Percentiles rank a stretch among this genome's conserved stretches.
Evolutionary conservation across 1,284 basidiomycete genomes (phyloP).

Genomic region (Melampsora americana): DNA sequence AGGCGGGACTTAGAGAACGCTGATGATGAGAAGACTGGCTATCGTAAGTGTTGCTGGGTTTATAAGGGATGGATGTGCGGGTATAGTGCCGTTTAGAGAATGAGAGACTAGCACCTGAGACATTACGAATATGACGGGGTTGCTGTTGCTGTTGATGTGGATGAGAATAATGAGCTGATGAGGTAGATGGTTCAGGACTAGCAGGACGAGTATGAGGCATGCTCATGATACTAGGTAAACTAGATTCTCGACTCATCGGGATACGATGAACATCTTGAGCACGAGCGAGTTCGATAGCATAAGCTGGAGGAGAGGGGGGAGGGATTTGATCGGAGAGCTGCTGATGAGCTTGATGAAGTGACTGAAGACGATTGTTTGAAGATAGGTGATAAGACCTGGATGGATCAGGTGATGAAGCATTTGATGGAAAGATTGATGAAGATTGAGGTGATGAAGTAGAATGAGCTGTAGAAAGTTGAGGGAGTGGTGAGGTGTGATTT

Average conservation of each 20-base stretch:
- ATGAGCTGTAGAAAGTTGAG: too few relatives aligned
- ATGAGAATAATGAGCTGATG: background rate
- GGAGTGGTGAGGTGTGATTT: too few relatives aligned
- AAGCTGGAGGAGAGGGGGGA: conserved; percentile 10
- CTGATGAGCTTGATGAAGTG: too few relatives aligned
- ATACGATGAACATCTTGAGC: conserved; percentile 1
- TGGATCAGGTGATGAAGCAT: too few relatives aligned
- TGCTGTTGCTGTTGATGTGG: background rate
- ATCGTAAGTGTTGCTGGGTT: background rate
- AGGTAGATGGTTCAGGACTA: conserved; percentile 27
- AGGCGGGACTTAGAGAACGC: conserved; percentile 10
- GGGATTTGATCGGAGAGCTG: too few relatives aligned
- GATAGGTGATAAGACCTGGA: too few relatives aligned
- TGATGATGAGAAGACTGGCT: background rate
- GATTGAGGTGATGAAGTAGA: too few relatives aligned
- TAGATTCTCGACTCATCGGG: conserved; percentile 39
- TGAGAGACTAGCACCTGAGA: background rate
- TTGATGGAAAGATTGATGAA: too few relatives aligned
- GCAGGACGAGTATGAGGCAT: conserved; percentile 35
- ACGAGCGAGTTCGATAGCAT: conserved; percentile 35
- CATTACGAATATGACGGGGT: background rate
- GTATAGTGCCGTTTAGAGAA: conserved; percentile 4
- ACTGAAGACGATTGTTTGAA: too few relatives aligned
- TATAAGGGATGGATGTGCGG: background rate
- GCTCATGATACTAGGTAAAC: conserved; percentile 43